Evolutionary conservation across 2,329 filamentous ascomycete genomes (phyloP), one percentile per base, ranked within the genome.

Genomic region (Xylariaceae sp.): DNA sequence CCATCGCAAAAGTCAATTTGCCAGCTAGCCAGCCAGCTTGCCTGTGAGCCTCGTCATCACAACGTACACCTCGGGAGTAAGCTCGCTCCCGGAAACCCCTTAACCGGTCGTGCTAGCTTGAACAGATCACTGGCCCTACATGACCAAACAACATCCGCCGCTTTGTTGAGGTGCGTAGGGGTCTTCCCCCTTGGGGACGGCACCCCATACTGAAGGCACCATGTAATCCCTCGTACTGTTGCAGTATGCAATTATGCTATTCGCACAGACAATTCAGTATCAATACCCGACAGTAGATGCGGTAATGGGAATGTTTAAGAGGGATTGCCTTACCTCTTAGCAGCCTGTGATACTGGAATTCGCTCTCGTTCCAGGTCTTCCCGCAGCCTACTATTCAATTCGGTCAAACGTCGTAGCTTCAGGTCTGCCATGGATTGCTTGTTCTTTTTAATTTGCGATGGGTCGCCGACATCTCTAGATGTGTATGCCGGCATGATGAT

Each of bases 371-470:
- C 94, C 61, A 99, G 81, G 73, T 99, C 94, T 77, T 99, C 94
- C 69, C 92, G 90, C 73, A 99, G 79, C 67, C 94, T 88, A 75
- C 91, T 91, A 82, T 97, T 99, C 69, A 99, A 85, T 79, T 99
- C 94, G 58, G 92, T 97, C 75, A 99, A 82, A 62, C 94, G 89
- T 69, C 94, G 88, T 69, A 97, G 85, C 83, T 99, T 99, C 62
- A 99, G 84, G 74, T 99, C 94, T 66, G 93, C 93, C 91, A 99
- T 97, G 73, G 91, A 96, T 79, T 97, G 94, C 82, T 97, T 97
- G 81, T 95, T 97, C 80, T 92, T 96, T 82, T 84, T 86, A 67
- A 85, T 83, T 72, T 87, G 83, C 67, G 82, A 83, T 72, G 83
- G 82, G 71, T 87, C 84, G 74, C 82, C 83, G 58, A 84, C 82